phyloP scores from a whole-genome alignment of 257 asterid species.

The Capsicum baccatum region DNA sequence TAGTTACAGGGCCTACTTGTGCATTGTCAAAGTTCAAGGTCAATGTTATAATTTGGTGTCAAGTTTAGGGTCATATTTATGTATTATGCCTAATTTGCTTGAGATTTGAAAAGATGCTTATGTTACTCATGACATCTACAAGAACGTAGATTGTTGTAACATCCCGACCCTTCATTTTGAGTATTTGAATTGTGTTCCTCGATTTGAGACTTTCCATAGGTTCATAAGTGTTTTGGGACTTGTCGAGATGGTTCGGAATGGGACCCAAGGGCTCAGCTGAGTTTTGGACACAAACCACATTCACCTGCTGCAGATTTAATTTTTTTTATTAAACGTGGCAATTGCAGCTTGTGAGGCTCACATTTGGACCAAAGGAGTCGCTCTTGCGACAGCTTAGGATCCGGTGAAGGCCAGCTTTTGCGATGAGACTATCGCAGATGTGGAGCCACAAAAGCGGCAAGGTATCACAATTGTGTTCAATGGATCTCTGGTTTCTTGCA shows the following conservation, averaged over 20 bases:
- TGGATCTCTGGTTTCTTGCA: background rate
- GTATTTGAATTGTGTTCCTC: background rate
- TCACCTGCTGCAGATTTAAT: background rate
- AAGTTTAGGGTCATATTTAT: too few relatives aligned
- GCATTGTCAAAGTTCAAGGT: too few relatives aligned
- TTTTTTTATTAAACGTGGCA: background rate
- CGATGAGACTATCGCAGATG: background rate
- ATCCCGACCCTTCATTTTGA: constrained; percentile 2
- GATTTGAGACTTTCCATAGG: background rate
- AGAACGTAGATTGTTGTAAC: background rate
- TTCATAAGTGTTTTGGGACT: background rate
- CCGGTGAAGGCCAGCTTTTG: background rate
- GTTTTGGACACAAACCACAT: background rate
- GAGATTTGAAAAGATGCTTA: background rate
- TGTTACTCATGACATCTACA: background rate
- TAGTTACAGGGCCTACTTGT: too few relatives aligned
- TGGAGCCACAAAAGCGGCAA: background rate
- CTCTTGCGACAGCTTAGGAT: background rate
- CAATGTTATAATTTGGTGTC: too few relatives aligned
- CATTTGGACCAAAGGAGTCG: background rate
- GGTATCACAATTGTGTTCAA: background rate
- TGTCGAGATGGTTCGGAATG: background rate
- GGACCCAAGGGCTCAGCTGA: background rate
- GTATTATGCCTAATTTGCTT: background rate
- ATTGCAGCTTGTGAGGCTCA: background rate